Percentiles rank a stretch among this genome's conserved stretches.
These are phyloP conservation scores for Trichothecium roseum DNA, from an alignment of 2,329 filamentous ascomycete species.

Conservation along the genomic window DNA sequence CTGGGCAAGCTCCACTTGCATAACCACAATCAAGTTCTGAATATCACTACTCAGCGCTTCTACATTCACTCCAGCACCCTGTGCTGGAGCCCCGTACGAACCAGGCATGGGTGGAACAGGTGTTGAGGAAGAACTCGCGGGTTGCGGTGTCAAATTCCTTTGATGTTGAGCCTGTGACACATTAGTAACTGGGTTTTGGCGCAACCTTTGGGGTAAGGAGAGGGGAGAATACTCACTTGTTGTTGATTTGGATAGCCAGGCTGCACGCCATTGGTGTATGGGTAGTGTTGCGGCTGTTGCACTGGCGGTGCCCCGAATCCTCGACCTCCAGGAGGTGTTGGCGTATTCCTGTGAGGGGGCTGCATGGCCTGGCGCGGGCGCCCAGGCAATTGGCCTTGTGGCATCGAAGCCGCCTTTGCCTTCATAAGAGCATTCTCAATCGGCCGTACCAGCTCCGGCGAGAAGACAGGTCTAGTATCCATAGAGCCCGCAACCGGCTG, in stretches of 20 bases:
- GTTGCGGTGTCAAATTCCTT: constrained; percentile 26
- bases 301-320: constrained; percentile 11
- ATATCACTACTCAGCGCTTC: constrained; percentile 77
- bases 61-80: constrained; percentile 45
- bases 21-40: constrained; percentile 62
- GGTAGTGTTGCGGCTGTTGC: constrained; percentile 16
- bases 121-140: constrained; percentile 20
- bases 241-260: constrained; percentile 15
- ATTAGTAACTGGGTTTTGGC: not conserved
- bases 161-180: not conserved
- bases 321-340: constrained; percentile 55
- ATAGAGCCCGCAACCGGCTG: constrained; percentile 89
- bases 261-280: constrained; percentile 19
- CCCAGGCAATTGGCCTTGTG: constrained; percentile 35
- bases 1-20: constrained; percentile 63
- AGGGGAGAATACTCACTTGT: constrained; percentile 12
- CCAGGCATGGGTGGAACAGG: constrained; percentile 25
- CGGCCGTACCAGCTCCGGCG: constrained; percentile 72
- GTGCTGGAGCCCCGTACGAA: constrained; percentile 1
- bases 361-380: constrained; percentile 37
- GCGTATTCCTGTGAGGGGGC: constrained; percentile 55
- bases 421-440: constrained; percentile 94
- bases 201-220: not conserved
- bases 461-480: constrained; percentile 86
- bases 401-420: constrained; percentile 52